Evolutionary conservation across 306 rosid genomes (phyloP), one percentile per base, ranked within the genome.

Genomic region (Acacia crassicarpa): DNA sequence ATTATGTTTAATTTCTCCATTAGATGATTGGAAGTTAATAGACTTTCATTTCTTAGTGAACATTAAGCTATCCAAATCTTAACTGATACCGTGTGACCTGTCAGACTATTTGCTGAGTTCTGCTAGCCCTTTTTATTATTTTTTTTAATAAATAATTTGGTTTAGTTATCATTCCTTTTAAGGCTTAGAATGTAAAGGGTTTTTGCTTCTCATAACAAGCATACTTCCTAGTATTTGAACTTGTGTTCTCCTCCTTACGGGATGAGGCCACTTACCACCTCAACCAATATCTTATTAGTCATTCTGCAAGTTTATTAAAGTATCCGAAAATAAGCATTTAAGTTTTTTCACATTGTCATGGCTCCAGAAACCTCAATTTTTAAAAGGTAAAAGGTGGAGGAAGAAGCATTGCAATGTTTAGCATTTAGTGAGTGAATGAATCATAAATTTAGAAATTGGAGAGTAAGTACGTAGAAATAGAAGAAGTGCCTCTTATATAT

Each of bases 1-100:
- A 54, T n/a, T 17, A 58, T 46, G 49, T 54, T 16, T 2, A 4
- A n/a, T 59, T 79, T 74, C 38, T 79, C 74, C 76, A 77, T 51
- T 25, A 35, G 25, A 71, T 73, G 71, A 54, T 62, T 78, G 75
- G 54, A 82, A 63, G 4, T 44, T 40, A 8, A 22, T 68, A 40
- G 19, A 40, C 32, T 40, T 74, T 25, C 38, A 67, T 27, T 27
- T 58, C 30, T 13, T 27, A 9, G 48, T 35, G 8, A 41, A 67
- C 48, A 38, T 67, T 33, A 67, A 20, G 23, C 49, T 44, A 68
- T 68, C 27, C n/a, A 8, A 68, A 68, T 68, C 30, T 68, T 40
- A 40, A 41, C 9, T 41, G 53, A 19, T 41, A 23, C 33, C 74
- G 2, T 41, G 33, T 69, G 49, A n/a, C 19, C 32, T 40, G 12